Percentiles rank a stretch among this genome's conserved stretches.
These are phyloP conservation scores for Thuja plicata DNA, from an alignment of 83 land plant species.

Conservation along the genomic window DNA sequence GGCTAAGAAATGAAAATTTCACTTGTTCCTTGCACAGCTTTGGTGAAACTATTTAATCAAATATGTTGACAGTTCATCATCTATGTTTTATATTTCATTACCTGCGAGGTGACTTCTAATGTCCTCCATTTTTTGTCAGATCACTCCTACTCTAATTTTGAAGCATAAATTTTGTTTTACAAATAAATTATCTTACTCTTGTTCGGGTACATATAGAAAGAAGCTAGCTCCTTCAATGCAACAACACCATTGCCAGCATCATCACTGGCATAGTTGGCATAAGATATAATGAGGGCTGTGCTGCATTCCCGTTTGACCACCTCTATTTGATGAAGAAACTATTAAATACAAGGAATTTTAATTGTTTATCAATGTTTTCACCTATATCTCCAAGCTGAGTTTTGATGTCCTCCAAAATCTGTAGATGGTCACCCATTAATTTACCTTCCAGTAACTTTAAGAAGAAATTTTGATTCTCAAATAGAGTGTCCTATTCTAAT, in stretches of 20 bases:
- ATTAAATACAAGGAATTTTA: no score
- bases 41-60: no score
- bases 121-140: not conserved
- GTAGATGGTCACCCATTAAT: no score
- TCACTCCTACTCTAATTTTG: not conserved
- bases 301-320: not conserved
- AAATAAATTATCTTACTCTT: no score
- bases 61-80: not conserved
- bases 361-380: no score
- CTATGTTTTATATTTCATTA: not conserved
- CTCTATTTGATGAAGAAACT: no score
- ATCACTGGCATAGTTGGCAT: not conserved
- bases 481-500: no score
- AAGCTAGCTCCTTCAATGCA: not conserved
- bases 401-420: no score
- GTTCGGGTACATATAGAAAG: not conserved
- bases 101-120: not conserved
- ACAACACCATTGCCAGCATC: not conserved
- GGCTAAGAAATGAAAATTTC: not conserved
- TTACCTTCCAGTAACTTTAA: no score
- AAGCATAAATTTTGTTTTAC: not conserved
- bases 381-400: no score
- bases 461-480: no score
- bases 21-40: not conserved
- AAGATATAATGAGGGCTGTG: not conserved